A percentile compares a stretch with the other conserved stretches of the same genome.
Evolutionary conservation across 1,284 basidiomycete genomes (phyloP).

Genomic region (Volvariella volvacea): DNA sequence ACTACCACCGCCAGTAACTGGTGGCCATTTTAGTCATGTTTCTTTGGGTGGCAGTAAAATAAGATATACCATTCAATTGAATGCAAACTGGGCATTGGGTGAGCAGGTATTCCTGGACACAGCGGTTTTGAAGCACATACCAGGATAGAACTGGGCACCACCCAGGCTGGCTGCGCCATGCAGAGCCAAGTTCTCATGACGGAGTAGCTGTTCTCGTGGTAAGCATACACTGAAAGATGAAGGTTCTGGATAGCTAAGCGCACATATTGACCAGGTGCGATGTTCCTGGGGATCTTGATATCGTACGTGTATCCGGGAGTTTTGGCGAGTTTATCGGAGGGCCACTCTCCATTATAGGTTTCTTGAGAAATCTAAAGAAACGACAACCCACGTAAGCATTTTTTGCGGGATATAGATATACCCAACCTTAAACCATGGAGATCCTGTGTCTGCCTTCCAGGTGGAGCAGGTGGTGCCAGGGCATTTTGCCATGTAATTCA

Average conservation of each 20-base stretch:
- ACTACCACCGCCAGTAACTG: conserved; percentile 26
- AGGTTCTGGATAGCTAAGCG: background rate
- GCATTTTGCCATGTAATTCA: conserved; percentile 32
- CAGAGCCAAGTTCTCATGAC: conserved; percentile 29
- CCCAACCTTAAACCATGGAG: conserved; percentile 29
- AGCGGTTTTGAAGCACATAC: background rate
- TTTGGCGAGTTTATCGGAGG: conserved; percentile 26
- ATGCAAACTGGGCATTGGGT: conserved; percentile 18
- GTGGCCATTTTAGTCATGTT: background rate
- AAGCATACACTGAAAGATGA: background rate
- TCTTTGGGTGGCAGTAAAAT: background rate
- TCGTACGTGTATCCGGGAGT: conserved; percentile 22
- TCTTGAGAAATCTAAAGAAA: conserved; percentile 24
- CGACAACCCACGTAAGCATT: conserved; percentile 6
- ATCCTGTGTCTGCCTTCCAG: conserved; percentile 25
- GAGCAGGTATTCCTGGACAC: background rate
- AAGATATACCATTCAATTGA: conserved; percentile 18
- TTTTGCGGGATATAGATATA: background rate
- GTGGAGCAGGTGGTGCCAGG: conserved; percentile 21
- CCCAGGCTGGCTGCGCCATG: conserved; percentile 24
- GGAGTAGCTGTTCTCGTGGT: conserved; percentile 19
- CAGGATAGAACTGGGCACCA: conserved; percentile 29
- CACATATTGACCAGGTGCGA: conserved; percentile 26
- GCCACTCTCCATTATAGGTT: conserved; percentile 27
- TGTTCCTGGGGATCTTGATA: conserved; percentile 28